phyloP scores from a whole-genome alignment of 805 yeast genomes.

The Ogataea henricii region DNA sequence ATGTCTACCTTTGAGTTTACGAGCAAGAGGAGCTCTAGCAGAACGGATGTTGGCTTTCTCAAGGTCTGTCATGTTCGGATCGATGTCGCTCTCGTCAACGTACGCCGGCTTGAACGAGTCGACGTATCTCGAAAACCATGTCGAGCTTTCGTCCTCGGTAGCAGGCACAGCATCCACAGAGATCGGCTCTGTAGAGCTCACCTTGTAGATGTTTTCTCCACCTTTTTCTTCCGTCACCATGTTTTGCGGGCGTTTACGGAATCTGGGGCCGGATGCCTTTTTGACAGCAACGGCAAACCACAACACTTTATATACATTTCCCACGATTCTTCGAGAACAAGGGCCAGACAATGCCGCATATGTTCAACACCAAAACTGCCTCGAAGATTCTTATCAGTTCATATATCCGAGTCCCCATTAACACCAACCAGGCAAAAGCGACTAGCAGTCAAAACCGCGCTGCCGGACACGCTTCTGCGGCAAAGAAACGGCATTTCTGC shows the following conservation, averaged over 20 bases:
- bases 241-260: too few relatives aligned
- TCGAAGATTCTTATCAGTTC: too few relatives aligned
- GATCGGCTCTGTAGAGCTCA: background rate
- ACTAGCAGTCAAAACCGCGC: too few relatives aligned
- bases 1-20: conserved; percentile 60
- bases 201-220: background rate
- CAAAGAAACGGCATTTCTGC: background rate
- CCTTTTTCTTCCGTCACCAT: background rate
- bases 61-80: conserved; percentile 39
- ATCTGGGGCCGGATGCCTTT: too few relatives aligned
- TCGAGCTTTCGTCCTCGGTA: background rate
- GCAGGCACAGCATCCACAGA: background rate
- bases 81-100: conserved; percentile 35
- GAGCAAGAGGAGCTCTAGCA: conserved; percentile 45
- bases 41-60: conserved; percentile 45
- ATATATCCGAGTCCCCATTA: too few relatives aligned
- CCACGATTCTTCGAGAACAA: too few relatives aligned
- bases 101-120: conserved; percentile 31
- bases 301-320: background rate
- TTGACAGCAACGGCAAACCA: too few relatives aligned
- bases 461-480: background rate
- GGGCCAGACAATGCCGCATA: too few relatives aligned
- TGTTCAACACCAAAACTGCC: too few relatives aligned
- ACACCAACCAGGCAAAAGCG: too few relatives aligned
- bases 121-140: conserved; percentile 4